These are phyloP conservation scores for Pezicula carpinea DNA, from an alignment of 2,329 filamentous ascomycete species.

Conservation along the genomic window DNA sequence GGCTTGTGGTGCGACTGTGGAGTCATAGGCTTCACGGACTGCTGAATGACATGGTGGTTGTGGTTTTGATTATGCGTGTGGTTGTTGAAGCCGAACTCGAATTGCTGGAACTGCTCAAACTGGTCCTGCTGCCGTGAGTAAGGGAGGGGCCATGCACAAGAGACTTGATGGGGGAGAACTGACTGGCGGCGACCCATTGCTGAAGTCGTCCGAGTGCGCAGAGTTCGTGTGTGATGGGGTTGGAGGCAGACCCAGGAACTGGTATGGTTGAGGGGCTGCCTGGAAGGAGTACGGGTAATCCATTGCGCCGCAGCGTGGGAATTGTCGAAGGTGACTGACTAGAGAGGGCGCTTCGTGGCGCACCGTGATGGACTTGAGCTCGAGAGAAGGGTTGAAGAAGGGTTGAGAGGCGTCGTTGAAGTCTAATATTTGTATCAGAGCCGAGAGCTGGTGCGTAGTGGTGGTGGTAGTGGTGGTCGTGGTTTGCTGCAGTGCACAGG, in stretches of 20 bases:
- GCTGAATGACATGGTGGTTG: constrained; percentile 10
- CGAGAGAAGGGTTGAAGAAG: too few relatives aligned
- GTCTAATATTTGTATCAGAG: too few relatives aligned
- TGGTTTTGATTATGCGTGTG: constrained; percentile 10
- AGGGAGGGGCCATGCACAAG: constrained; percentile 4
- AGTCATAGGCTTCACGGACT: constrained; percentile 15
- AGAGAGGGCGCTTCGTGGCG: too few relatives aligned
- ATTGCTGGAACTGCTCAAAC: constrained; percentile 25
- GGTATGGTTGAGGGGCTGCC: constrained; percentile 38
- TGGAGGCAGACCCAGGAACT: constrained; percentile 42
- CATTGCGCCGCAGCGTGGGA: constrained; percentile 33
- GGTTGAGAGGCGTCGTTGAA: too few relatives aligned
- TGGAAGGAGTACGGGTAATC: constrained; percentile 49
- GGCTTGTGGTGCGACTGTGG: constrained; percentile 24
- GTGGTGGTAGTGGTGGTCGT: too few relatives aligned
- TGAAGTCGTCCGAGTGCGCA: constrained; percentile 38
- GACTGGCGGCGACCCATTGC: constrained; percentile 24
- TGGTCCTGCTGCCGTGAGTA: constrained; percentile 19
- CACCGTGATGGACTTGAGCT: too few relatives aligned
- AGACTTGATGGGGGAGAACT: background rate
- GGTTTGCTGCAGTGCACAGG: too few relatives aligned
- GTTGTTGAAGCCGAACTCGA: constrained; percentile 22
- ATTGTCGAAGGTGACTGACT: too few relatives aligned
- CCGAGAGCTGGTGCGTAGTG: too few relatives aligned
- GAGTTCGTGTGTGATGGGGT: constrained; percentile 30